phyloP scores from a whole-genome alignment of 495 filamentous ascomycete genomes.

The Aspergillus biplanus region DNA sequence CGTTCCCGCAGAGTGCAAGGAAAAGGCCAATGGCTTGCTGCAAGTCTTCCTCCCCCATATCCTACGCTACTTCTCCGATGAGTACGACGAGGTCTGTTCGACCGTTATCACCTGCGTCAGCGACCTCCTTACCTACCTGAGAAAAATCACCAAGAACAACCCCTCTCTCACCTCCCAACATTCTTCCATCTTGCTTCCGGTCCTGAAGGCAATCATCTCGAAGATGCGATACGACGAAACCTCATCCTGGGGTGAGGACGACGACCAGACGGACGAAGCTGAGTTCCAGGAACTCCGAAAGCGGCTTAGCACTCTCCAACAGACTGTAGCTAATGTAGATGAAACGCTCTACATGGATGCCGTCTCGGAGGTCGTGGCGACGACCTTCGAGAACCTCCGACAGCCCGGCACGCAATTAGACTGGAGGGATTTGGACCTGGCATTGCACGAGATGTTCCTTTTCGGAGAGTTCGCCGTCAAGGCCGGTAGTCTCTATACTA shows the following conservation, averaged over 20 bases:
- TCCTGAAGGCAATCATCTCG: conserved; percentile 85
- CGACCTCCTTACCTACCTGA: conserved; percentile 84
- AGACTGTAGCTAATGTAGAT: conserved; percentile 83
- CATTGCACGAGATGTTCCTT: conserved; percentile 95
- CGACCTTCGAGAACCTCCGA: conserved; percentile 77
- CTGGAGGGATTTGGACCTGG: conserved; percentile 94
- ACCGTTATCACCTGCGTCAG: conserved; percentile 89
- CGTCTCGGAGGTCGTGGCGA: conserved; percentile 79
- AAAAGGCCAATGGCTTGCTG: conserved; percentile 72
- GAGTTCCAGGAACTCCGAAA: conserved; percentile 96
- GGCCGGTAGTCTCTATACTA: conserved; percentile 79
- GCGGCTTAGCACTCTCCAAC: conserved; percentile 83
- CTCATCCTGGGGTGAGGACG: conserved; percentile 89
- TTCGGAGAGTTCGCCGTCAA: conserved; percentile 91
- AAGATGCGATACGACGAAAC: conserved; percentile 99
- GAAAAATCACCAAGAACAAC: conserved; percentile 69
- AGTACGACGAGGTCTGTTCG: conserved; percentile 96
- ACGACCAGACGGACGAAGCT: conserved; percentile 95
- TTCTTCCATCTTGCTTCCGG: conserved; percentile 75
- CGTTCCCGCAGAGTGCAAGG: conserved; percentile 55
- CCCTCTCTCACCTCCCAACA: conserved; percentile 67
- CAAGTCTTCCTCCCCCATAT: conserved; percentile 82
- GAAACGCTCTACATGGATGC: conserved; percentile 82
- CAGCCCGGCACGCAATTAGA: conserved; percentile 73
- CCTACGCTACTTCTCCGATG: conserved; percentile 92